A percentile compares a stretch with the other conserved stretches of the same genome.
Conservation (phyloP, 805 yeast species). For the Starmerella sirachaensis region DNA sequence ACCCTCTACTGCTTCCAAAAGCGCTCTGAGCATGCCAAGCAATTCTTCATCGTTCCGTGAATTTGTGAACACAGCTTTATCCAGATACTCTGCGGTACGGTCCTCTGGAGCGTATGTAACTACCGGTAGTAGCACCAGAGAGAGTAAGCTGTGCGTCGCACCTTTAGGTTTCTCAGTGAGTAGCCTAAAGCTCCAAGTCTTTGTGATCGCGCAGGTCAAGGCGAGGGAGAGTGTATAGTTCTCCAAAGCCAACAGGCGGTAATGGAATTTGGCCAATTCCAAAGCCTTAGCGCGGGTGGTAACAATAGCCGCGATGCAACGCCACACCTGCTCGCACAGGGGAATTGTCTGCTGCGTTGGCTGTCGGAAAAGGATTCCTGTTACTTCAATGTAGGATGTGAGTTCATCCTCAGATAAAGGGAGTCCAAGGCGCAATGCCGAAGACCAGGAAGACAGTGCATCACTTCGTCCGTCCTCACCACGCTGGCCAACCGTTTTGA, state of each 20-base stretch:
- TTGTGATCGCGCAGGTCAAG: background rate
- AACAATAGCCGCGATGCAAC: background rate
- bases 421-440: too few species aligned
- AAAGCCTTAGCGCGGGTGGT: background rate
- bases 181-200: conserved; percentile 2
- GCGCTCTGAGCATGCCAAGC: too few species aligned
- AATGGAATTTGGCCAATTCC: conserved; percentile 3
- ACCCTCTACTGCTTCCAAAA: too few species aligned
- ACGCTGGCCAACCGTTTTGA: conserved; percentile 2
- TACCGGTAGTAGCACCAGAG: conserved; percentile 1
- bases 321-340: conserved; percentile 2
- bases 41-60: too few species aligned
- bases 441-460: too few species aligned
- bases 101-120: background rate
- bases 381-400: too few species aligned
- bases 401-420: too few species aligned
- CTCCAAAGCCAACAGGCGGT: conserved; percentile 1
- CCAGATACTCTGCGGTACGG: conserved; percentile 1
- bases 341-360: too few species aligned
- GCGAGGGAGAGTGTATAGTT: conserved; percentile 1
- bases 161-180: conserved; percentile 2
- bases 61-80: too few species aligned
- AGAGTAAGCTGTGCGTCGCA: conserved; percentile 1
- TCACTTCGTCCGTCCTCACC: too few species aligned
- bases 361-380: too few species aligned